Conservation (phyloP, 2,329 filamentous ascomycete species). For the Botrytis cinerea region DNA sequence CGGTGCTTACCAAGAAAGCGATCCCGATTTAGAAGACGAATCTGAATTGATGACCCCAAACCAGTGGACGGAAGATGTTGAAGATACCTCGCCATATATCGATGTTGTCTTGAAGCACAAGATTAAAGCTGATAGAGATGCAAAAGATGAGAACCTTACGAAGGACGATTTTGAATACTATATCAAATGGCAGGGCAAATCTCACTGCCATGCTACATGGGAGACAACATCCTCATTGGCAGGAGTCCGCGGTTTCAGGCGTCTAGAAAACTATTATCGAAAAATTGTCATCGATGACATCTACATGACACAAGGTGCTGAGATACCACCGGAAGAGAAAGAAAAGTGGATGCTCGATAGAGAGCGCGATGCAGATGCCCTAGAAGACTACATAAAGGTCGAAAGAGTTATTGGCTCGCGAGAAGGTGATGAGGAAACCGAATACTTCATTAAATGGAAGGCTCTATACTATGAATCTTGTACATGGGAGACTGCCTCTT, state of each 20-base stretch:
- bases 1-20: slow-evolving; percentile 66
- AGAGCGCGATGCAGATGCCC: slow-evolving; percentile 83
- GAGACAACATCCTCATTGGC: slow-evolving; percentile 75
- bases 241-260: slow-evolving; percentile 79
- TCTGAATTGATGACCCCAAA: slow-evolving; percentile 65
- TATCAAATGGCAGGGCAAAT: slow-evolving; percentile 97
- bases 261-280: slow-evolving; percentile 92
- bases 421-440: slow-evolving; percentile 75
- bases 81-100: slow-evolving; percentile 81
- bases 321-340: slow-evolving; percentile 78
- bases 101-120: slow-evolving; percentile 90
- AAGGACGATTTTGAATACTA: slow-evolving; percentile 83
- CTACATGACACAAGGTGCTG: slow-evolving; percentile 70
- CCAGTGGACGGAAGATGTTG: slow-evolving; percentile 68
- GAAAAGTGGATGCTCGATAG: slow-evolving; percentile 96
- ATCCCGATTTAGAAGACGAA: slow-evolving; percentile 65
- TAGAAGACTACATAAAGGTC: slow-evolving; percentile 87
- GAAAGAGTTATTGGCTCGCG: slow-evolving; percentile 88
- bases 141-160: slow-evolving; percentile 55
- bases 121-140: slow-evolving; percentile 66
- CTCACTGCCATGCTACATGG: slow-evolving; percentile 95
- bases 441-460: slow-evolving; percentile 98
- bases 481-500: slow-evolving; percentile 83
- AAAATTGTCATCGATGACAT: slow-evolving; percentile 81
- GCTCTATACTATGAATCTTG: slow-evolving; percentile 89